Conservation (phyloP, 371 early-diverging fungal genomes). For the Rhizopus stolonifer region DNA sequence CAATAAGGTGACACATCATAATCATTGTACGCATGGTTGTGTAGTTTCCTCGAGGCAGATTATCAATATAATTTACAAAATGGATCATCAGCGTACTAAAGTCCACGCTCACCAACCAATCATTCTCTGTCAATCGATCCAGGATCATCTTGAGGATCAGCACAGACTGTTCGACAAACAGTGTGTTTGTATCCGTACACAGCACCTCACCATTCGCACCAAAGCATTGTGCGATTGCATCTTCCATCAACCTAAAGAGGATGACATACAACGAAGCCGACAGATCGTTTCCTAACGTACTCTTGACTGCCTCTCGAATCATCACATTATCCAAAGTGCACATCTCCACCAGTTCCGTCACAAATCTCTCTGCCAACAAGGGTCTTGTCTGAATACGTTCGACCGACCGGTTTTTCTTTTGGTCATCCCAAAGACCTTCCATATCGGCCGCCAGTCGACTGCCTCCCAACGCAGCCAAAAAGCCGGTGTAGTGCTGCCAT, state of each 20-base stretch:
- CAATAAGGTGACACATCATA: slow-evolving; percentile 80
- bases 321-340: slow-evolving; percentile 78
- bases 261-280: slow-evolving; percentile 73
- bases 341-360: slow-evolving; percentile 78
- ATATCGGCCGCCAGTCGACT: slow-evolving; percentile 49
- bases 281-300: slow-evolving; percentile 80
- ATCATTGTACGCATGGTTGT: slow-evolving; percentile 73
- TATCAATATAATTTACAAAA: slow-evolving; percentile 77
- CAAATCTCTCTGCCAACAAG: slow-evolving; percentile 69
- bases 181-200: slow-evolving; percentile 71
- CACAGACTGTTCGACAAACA: slow-evolving; percentile 84
- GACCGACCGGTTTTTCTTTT: slow-evolving; percentile 4
- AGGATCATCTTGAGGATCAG: slow-evolving; percentile 79
- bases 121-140: slow-evolving; percentile 71
- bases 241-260: slow-evolving; percentile 73
- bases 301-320: slow-evolving; percentile 84
- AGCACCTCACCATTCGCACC: slow-evolving; percentile 64
- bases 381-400: slow-evolving; percentile 24
- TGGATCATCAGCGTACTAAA: slow-evolving; percentile 72
- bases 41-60: slow-evolving; percentile 53
- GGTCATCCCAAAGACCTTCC: slow-evolving; percentile 16
- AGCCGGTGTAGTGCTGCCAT: slow-evolving; percentile 85
- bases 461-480: slow-evolving; percentile 81
- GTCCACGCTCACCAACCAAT: slow-evolving; percentile 70
- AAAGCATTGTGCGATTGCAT: slow-evolving; percentile 67